phyloP scores from a whole-genome alignment of 2,329 filamentous ascomycete species.

The Penicillium sp. region DNA sequence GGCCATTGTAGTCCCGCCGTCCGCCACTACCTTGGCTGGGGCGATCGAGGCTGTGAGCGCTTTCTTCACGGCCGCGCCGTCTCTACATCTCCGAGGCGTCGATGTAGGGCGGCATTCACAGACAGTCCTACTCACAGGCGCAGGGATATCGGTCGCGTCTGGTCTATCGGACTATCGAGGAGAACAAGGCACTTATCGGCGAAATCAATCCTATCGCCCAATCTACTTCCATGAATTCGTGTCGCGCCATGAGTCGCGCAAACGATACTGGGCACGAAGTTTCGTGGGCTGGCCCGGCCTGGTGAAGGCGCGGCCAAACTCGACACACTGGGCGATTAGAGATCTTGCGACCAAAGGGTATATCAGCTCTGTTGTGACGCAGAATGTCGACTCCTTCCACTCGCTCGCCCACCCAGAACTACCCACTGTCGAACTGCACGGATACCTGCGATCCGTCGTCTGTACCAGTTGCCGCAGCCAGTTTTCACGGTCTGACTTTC shows the following conservation, averaged over 20 bases:
- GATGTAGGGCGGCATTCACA: constrained; percentile 50
- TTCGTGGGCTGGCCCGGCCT: constrained; percentile 90
- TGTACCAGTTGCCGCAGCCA: constrained; percentile 76
- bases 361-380: constrained; percentile 76
- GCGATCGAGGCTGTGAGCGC: constrained; percentile 72
- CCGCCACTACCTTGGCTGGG: constrained; percentile 66
- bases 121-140: constrained; percentile 70
- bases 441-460: constrained; percentile 76
- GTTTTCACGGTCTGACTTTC: constrained; percentile 70
- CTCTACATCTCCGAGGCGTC: constrained; percentile 47
- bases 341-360: constrained; percentile 69
- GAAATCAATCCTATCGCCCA: constrained; percentile 85
- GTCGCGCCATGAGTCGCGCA: constrained; percentile 74
- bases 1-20: constrained; percentile 69
- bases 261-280: constrained; percentile 92
- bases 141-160: constrained; percentile 88
- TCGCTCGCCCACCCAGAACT: constrained; percentile 68
- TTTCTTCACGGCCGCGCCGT: constrained; percentile 67
- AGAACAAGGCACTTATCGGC: constrained; percentile 81
- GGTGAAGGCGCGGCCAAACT: constrained; percentile 73
- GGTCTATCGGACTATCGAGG: constrained; percentile 92
- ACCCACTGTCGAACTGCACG: constrained; percentile 81
- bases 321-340: constrained; percentile 72
- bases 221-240: constrained; percentile 93
- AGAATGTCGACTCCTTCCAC: constrained; percentile 98